Percentiles rank a stretch among this genome's conserved stretches.
phyloP scores from a whole-genome alignment of 352 stramenopile genomes.

The Phytophthora sansomeana region DNA sequence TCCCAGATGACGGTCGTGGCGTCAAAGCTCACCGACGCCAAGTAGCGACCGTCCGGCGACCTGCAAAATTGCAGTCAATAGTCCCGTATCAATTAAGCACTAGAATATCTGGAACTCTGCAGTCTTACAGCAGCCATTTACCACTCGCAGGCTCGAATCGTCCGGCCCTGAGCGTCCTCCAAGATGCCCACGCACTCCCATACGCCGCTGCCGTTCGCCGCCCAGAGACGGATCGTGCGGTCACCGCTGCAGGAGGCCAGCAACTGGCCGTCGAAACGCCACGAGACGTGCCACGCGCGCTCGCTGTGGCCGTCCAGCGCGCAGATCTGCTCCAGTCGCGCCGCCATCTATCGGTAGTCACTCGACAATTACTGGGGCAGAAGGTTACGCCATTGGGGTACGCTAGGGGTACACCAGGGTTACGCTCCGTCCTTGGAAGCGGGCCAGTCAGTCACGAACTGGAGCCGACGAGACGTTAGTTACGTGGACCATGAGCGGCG shows the following conservation, averaged over 20 bases:
- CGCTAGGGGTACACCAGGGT: too few species aligned
- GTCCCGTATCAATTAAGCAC: neutral
- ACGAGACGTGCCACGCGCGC: constrained; percentile 93
- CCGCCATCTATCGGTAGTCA: neutral
- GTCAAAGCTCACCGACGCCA: constrained; percentile 98
- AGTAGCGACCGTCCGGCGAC: constrained; percentile 78
- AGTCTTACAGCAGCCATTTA: constrained; percentile 26
- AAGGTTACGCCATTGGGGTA: too few species aligned
- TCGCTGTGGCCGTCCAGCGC: constrained; percentile 89
- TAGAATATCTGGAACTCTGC: neutral
- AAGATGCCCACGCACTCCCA: constrained; percentile 95
- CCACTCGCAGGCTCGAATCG: constrained; percentile 96
- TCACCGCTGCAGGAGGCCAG: constrained; percentile 93
- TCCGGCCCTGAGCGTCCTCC: constrained; percentile 94
- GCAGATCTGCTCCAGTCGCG: constrained; percentile 53
- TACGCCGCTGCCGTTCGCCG: constrained; percentile 34
- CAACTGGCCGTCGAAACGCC: constrained; percentile 84
- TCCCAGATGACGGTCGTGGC: constrained; percentile 96
- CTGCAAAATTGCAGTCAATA: constrained; percentile 23
- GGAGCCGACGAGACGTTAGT: constrained; percentile 13
- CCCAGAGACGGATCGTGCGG: constrained; percentile 89
- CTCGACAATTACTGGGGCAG: too few species aligned
- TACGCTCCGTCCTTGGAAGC: neutral
- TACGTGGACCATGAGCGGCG: constrained; percentile 53
- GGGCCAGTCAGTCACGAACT: constrained; percentile 21